Conservation (phyloP, 306 rosid genomes). For the Prunus mira region DNA sequence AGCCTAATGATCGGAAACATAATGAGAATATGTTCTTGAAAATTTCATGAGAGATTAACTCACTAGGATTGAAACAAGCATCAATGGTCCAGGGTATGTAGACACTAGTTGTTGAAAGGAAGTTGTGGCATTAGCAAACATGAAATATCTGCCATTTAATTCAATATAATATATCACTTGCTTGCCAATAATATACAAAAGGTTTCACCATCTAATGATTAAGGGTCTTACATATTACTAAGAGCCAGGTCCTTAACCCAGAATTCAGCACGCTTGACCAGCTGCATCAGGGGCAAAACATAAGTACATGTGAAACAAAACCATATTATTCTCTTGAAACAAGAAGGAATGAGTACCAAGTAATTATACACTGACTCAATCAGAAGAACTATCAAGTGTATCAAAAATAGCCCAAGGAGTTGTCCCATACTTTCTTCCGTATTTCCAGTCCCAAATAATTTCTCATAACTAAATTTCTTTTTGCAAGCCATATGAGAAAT, state of each 20-base stretch:
- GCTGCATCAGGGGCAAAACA: slow-evolving; percentile 46
- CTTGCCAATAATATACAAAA: background rate
- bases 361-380: slow-evolving; percentile 18
- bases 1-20: background rate
- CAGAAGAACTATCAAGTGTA: slow-evolving; percentile 17
- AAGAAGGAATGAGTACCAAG: slow-evolving; percentile 21
- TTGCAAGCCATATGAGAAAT: slow-evolving; percentile 85
- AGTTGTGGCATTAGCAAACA: slow-evolving; percentile 78
- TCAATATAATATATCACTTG: slow-evolving; percentile 13
- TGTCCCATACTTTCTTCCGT: slow-evolving; percentile 59
- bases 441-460: slow-evolving; percentile 89
- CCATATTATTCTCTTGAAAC: background rate
- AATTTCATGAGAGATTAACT: slow-evolving; percentile 31
- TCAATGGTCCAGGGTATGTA: slow-evolving; percentile 77
- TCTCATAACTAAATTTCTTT: slow-evolving; percentile 52
- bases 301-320: slow-evolving; percentile 2
- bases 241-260: slow-evolving; percentile 86
- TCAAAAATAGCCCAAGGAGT: slow-evolving; percentile 17
- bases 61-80: slow-evolving; percentile 80
- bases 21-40: background rate
- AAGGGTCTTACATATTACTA: slow-evolving; percentile 58
- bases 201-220: slow-evolving; percentile 19
- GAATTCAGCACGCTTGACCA: slow-evolving; percentile 70
- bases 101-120: slow-evolving; percentile 71
- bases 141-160: slow-evolving; percentile 65